These are phyloP conservation scores for Botrytis tulipae DNA, from an alignment of 2,329 filamentous ascomycete species.

Conservation along the genomic window DNA sequence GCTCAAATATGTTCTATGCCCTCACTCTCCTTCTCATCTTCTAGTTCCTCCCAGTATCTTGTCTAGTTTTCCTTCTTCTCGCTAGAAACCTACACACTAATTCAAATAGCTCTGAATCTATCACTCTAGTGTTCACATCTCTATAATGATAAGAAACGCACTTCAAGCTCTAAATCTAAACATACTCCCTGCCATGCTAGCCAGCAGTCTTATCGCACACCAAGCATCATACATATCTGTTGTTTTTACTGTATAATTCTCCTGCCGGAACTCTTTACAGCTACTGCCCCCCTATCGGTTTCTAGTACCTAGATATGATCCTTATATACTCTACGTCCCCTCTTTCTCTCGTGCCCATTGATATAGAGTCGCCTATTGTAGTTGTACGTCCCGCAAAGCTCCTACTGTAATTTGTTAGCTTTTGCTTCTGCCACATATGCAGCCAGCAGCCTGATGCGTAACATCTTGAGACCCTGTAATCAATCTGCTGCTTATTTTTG, in stretches of 20 bases:
- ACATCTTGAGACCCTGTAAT: not conserved
- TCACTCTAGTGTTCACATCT: no score
- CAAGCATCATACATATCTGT: not conserved
- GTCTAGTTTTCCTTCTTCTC: not conserved
- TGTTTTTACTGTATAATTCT: accelerated
- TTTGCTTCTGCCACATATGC: not conserved
- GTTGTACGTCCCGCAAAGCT: not conserved
- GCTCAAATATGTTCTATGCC: no score
- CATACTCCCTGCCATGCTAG: no score
- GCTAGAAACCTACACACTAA: not conserved
- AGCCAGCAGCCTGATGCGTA: not conserved
- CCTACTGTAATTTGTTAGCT: not conserved
- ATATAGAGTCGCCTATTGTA: not conserved
- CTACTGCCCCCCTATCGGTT: not conserved
- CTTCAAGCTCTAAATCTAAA: no score
- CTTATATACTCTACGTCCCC: accelerated
- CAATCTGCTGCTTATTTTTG: not conserved
- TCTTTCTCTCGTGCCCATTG: accelerated
- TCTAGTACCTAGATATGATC: not conserved
- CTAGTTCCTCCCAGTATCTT: not conserved
- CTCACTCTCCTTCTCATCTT: not conserved
- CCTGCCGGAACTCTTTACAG: not conserved
- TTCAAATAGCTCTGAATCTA: not conserved
- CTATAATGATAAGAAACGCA: no score
- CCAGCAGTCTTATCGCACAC: not conserved